Conservation (phyloP, 768 basidiomycete species). For the Hericium rajendrae region DNA sequence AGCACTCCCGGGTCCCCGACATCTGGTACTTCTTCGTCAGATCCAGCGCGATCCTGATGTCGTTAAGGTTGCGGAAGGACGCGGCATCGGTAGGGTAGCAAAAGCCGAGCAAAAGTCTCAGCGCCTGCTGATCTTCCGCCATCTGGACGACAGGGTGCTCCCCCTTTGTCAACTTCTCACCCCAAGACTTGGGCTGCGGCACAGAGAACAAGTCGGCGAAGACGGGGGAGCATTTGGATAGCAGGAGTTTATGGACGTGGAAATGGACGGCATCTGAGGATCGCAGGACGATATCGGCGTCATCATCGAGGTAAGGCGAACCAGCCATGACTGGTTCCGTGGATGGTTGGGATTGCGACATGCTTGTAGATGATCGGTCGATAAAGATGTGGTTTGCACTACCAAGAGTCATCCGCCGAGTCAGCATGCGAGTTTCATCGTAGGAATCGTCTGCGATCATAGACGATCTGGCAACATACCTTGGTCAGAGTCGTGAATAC, state of each 20-base stretch:
- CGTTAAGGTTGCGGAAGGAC: background rate
- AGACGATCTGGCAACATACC: too few species aligned
- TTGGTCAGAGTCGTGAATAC: too few species aligned
- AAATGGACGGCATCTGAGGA: constrained; percentile 11
- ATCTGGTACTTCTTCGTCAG: background rate
- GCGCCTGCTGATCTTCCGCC: background rate
- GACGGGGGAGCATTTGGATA: constrained; percentile 9
- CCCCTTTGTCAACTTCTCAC: too few species aligned
- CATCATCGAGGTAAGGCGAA: constrained; percentile 6
- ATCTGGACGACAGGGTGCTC: background rate
- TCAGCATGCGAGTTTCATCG: too few species aligned
- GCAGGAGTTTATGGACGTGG: constrained; percentile 7
- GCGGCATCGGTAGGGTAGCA: background rate
- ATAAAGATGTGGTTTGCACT: too few species aligned
- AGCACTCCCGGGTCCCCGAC: background rate
- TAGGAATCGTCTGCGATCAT: too few species aligned
- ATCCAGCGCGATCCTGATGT: background rate
- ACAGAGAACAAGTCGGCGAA: background rate
- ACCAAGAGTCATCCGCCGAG: too few species aligned
- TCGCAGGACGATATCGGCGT: constrained; percentile 10
- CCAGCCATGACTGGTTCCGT: background rate
- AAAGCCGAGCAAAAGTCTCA: background rate
- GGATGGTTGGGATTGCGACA: too few species aligned
- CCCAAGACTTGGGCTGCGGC: background rate
- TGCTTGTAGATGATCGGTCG: too few species aligned